Conservation (phyloP, 2,329 filamentous ascomycete genomes). For the Colletotrichum sansevieriae region DNA sequence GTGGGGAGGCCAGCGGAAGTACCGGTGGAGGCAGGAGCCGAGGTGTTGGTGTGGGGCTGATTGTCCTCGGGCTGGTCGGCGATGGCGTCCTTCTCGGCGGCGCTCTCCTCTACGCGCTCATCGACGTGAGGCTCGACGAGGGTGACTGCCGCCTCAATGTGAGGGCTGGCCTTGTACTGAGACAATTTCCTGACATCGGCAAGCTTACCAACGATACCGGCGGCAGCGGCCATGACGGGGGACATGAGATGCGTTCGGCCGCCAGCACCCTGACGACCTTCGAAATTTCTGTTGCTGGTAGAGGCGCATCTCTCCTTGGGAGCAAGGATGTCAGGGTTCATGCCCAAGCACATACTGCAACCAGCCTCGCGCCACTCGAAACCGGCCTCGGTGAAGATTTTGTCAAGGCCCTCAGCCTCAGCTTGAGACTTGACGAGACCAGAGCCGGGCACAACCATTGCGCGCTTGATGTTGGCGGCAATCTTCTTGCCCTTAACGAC, state of each 20-base stretch:
- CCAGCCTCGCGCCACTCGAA: constrained; percentile 99
- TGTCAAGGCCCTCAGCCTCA: constrained; percentile 91
- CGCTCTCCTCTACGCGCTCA: constrained; percentile 64
- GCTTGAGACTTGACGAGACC: constrained; percentile 94
- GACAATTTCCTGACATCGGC: constrained; percentile 86
- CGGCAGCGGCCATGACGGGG: constrained; percentile 94
- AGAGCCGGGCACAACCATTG: constrained; percentile 96
- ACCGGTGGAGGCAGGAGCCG: constrained; percentile 47
- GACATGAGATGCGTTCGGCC: constrained; percentile 97
- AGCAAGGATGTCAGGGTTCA: constrained; percentile 98
- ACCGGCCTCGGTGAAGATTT: constrained; percentile 90
- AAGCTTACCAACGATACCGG: constrained; percentile 89
- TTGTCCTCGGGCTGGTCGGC: constrained; percentile 74
- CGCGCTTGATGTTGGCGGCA: constrained; percentile 89
- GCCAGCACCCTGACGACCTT: constrained; percentile 92
- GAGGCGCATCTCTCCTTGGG: constrained; percentile 94
- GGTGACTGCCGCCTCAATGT: constrained; percentile 69
- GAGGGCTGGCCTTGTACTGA: constrained; percentile 67
- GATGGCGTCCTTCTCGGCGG: constrained; percentile 66
- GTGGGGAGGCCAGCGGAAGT: constrained; percentile 75
- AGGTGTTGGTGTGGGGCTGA: constrained; percentile 69
- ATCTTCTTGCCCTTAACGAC: constrained; percentile 90
- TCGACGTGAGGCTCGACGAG: constrained; percentile 64
- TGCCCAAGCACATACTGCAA: constrained; percentile 98
- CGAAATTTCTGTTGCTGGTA: constrained; percentile 97